Conservation (phyloP, 1,284 basidiomycete species). For the Cryptococcus deneoformans region DNA sequence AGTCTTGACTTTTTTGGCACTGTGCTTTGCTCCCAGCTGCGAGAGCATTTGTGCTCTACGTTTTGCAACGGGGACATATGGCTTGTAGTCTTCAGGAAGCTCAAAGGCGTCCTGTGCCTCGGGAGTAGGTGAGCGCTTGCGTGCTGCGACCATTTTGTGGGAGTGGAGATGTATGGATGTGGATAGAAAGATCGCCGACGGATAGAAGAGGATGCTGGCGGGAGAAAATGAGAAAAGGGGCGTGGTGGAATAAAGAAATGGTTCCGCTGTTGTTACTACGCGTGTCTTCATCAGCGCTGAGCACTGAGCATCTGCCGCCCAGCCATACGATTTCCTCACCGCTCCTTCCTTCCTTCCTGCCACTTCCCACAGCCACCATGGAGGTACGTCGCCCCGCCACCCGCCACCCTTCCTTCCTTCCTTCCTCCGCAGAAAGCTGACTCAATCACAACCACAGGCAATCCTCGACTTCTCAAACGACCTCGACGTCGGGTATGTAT, state of each 20-base stretch:
- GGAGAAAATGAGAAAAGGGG: too few species aligned
- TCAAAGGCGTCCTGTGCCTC: conserved; percentile 52
- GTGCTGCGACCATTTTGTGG: conserved; percentile 13
- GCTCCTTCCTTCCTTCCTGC: too few species aligned
- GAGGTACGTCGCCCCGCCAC: not conserved
- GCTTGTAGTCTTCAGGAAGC: conserved; percentile 59
- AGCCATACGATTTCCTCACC: too few species aligned
- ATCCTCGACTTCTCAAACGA: conserved; percentile 84
- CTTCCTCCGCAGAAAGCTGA: not conserved
- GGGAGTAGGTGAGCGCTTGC: conserved; percentile 8
- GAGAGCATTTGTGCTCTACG: conserved; percentile 76
- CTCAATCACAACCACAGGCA: conserved; percentile 54
- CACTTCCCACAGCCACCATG: not conserved
- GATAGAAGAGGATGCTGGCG: too few species aligned
- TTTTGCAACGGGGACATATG: conserved; percentile 85
- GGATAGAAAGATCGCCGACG: too few species aligned
- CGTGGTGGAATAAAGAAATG: too few species aligned
- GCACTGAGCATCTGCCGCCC: too few species aligned
- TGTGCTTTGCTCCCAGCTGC: conserved; percentile 54
- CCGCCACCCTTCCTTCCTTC: not conserved
- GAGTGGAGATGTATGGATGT: too few species aligned
- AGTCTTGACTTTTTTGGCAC: conserved; percentile 58
- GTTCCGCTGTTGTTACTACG: too few species aligned
- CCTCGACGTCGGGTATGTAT: conserved; percentile 63
- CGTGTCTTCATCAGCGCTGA: too few species aligned